These are phyloP conservation scores for Boletus barrowsii DNA, from an alignment of 768 basidiomycete genomes.

Conservation along the genomic window DNA sequence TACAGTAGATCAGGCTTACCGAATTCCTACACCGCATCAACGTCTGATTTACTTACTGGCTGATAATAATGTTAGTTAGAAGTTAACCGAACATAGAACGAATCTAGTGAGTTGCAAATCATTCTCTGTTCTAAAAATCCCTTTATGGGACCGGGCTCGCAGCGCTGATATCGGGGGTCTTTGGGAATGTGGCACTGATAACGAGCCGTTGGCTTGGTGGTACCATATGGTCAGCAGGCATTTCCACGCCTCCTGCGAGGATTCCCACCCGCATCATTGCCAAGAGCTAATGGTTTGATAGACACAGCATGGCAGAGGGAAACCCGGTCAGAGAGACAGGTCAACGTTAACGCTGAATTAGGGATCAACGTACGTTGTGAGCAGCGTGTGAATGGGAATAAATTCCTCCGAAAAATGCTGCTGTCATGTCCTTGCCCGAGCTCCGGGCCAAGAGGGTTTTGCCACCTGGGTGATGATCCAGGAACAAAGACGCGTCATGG, in stretches of 20 bases:
- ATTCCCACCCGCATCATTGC: conserved; percentile 77
- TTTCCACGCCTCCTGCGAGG: conserved; percentile 62
- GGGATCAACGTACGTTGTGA: conserved; percentile 53
- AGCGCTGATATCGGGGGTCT: background rate
- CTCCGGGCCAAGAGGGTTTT: conserved; percentile 50
- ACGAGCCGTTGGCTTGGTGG: conserved; percentile 45
- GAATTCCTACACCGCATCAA: background rate
- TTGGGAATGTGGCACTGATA: conserved; percentile 19
- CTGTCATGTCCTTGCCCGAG: conserved; percentile 80
- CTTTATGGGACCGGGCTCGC: background rate
- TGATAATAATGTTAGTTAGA: conserved; percentile 1
- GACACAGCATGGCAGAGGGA: background rate
- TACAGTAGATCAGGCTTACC: conserved; percentile 2
- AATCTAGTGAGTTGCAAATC: conserved; percentile 6
- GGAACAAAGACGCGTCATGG: conserved; percentile 74
- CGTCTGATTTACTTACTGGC: conserved; percentile 3
- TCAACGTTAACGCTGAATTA: background rate
- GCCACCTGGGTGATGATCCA: conserved; percentile 82
- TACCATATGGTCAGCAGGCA: conserved; percentile 39
- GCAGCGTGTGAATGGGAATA: conserved; percentile 84
- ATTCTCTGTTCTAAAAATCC: background rate
- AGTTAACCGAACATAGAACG: conserved; percentile 10
- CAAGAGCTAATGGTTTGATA: conserved; percentile 43
- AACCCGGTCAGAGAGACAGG: conserved; percentile 3
- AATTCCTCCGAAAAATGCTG: conserved; percentile 81